Percentiles rank a stretch among this genome's conserved stretches.
Conservation (phyloP, 495 filamentous ascomycete species). For the Aspergillus sparsus region DNA sequence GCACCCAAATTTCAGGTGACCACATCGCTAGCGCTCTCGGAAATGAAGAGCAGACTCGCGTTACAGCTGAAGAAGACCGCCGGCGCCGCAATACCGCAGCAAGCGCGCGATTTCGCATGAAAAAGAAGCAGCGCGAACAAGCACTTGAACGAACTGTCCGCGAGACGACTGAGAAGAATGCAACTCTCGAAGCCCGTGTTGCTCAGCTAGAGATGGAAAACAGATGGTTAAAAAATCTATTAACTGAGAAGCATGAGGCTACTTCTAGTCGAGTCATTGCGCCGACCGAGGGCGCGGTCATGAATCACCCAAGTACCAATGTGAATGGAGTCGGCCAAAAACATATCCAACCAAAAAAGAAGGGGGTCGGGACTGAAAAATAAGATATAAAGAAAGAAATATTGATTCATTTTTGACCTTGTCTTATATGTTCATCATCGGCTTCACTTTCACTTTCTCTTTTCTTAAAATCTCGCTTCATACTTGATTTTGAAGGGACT, state of each 20-base stretch:
- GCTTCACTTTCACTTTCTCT: conserved; percentile 10
- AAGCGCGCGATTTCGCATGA: conserved; percentile 90
- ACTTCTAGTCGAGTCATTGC: conserved; percentile 31
- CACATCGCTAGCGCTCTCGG: conserved; percentile 43
- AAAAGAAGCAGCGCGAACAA: conserved; percentile 99
- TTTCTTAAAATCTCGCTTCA: neutral
- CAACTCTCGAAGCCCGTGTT: conserved; percentile 75
- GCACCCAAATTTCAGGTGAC: conserved; percentile 47
- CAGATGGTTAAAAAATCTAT: conserved; percentile 90
- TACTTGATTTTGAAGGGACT: conserved; percentile 19
- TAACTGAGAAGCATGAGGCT: conserved; percentile 82
- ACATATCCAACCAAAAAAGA: conserved; percentile 52
- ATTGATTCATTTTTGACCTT: neutral
- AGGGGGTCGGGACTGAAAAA: conserved; percentile 48
- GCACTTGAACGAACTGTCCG: conserved; percentile 87
- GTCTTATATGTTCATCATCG: neutral
- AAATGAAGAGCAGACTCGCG: conserved; percentile 57
- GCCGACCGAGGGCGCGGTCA: conserved; percentile 30
- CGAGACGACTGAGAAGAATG: conserved; percentile 85
- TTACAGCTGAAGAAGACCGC: conserved; percentile 95
- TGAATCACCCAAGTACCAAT: conserved; percentile 29
- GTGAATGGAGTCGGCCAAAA: conserved; percentile 38
- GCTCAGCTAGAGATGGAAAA: conserved; percentile 92
- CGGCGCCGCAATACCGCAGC: conserved; percentile 95
- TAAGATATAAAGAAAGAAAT: conserved; percentile 31